These are phyloP conservation scores for Periconia sp. DNA, from an alignment of 2,329 filamentous ascomycete genomes.

Conservation along the genomic window DNA sequence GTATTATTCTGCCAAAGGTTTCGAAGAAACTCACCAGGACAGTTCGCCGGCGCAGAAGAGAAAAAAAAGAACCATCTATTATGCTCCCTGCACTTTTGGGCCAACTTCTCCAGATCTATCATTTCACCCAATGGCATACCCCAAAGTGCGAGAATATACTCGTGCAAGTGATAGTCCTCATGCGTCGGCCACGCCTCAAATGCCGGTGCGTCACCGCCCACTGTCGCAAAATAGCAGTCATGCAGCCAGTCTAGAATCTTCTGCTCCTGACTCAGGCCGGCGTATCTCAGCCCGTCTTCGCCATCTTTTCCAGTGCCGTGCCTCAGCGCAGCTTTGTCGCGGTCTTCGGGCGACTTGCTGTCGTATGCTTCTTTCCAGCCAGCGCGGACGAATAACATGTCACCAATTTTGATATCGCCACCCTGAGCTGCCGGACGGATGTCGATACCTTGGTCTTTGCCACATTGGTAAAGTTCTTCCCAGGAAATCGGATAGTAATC, in stretches of 20 bases:
- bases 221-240: conserved; percentile 71
- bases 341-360: conserved; percentile 44
- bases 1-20: too few species aligned
- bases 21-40: conserved; percentile 53
- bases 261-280: conserved; percentile 60
- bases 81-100: conserved; percentile 61
- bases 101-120: conserved; percentile 58
- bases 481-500: conserved; percentile 51
- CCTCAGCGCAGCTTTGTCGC: conserved; percentile 47
- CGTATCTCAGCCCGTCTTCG: conserved; percentile 51
- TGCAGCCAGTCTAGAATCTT: conserved; percentile 70
- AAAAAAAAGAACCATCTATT: conserved; percentile 67
- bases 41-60: conserved; percentile 65
- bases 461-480: conserved; percentile 62
- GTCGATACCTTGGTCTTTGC: conserved; percentile 65
- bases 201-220: conserved; percentile 66
- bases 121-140: conserved; percentile 50
- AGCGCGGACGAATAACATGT: conserved; percentile 70
- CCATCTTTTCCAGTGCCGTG: conserved; percentile 50
- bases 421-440: conserved; percentile 62
- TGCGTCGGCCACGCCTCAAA: conserved; percentile 70
- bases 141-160: conserved; percentile 47
- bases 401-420: conserved; percentile 64
- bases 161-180: conserved; percentile 46
- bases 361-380: conserved; percentile 67